Conservation (phyloP, 768 basidiomycete genomes). For the Leccinum ochraceum region DNA sequence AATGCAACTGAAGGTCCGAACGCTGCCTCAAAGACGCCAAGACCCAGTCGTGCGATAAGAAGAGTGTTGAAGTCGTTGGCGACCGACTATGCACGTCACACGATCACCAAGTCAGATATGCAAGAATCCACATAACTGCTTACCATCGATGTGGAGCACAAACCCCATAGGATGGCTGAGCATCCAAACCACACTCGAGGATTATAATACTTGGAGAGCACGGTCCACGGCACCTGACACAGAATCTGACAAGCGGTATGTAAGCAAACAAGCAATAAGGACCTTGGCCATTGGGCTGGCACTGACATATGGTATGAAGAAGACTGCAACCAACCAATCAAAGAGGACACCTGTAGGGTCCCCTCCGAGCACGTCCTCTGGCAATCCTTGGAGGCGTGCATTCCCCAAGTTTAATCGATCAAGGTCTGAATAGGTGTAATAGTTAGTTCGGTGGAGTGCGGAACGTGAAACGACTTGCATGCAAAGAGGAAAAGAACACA, state of each 20-base stretch:
- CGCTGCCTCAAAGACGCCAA: constrained; percentile 38
- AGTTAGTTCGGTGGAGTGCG: background rate
- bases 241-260: constrained; percentile 49
- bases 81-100: constrained; percentile 20
- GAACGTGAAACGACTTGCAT: constrained; percentile 46
- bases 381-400: constrained; percentile 71
- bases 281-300: constrained; percentile 8
- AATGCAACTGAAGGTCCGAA: constrained; percentile 35
- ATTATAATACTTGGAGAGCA: constrained; percentile 64
- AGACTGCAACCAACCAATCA: constrained; percentile 76
- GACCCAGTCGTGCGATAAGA: constrained; percentile 31
- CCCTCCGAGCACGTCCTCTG: constrained; percentile 62
- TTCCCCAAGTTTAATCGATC: constrained; percentile 84
- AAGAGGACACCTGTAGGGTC: constrained; percentile 70
- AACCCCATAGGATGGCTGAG: constrained; percentile 71
- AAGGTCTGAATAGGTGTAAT: constrained; percentile 40
- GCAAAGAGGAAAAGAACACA: constrained; percentile 76
- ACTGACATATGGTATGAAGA: constrained; percentile 78
- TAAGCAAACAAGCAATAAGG: constrained; percentile 1
- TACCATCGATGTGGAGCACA: constrained; percentile 73
- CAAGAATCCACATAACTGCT: background rate
- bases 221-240: constrained; percentile 66
- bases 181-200: constrained; percentile 73
- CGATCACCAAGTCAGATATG: background rate
- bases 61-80: constrained; percentile 30